These are phyloP conservation scores for Purpureocillium takamizusanense DNA, from an alignment of 2,329 filamentous ascomycete species.

Conservation along the genomic window DNA sequence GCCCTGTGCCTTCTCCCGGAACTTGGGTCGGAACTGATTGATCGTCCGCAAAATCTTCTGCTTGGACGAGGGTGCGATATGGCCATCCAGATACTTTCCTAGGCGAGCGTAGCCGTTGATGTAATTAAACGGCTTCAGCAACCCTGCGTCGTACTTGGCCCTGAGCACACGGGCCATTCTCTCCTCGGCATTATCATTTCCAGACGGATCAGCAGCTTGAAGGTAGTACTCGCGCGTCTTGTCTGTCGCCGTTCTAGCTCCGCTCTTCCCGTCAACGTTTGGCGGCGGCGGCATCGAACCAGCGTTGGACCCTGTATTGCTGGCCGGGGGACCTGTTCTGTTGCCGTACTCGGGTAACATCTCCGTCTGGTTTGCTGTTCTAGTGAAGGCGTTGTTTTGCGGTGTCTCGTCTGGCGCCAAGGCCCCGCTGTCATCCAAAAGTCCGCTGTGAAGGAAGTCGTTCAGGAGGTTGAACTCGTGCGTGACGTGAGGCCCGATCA, in stretches of 20 bases:
- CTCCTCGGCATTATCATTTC: constrained; percentile 76
- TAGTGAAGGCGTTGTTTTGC: constrained; percentile 34
- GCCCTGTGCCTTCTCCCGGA: constrained; percentile 86
- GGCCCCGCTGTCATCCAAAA: constrained; percentile 69
- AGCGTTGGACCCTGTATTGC: constrained; percentile 11
- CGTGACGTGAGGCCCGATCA: constrained; percentile 86
- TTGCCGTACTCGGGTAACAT: constrained; percentile 40
- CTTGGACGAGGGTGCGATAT: constrained; percentile 73
- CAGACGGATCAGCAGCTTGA: constrained; percentile 89
- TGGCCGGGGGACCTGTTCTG: constrained; percentile 20
- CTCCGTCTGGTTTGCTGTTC: constrained; percentile 30
- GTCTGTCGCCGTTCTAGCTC: constrained; percentile 63
- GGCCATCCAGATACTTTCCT: constrained; percentile 82
- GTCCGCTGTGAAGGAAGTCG: constrained; percentile 87
- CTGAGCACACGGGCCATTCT: constrained; percentile 90
- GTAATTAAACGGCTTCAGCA: constrained; percentile 96
- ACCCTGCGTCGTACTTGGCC: constrained; percentile 91
- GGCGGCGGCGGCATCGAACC: constrained; percentile 40
- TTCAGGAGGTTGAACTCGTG: constrained; percentile 96
- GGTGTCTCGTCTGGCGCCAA: constrained; percentile 57
- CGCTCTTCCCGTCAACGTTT: constrained; percentile 36
- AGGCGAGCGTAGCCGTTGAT: constrained; percentile 90
- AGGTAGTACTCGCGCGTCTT: constrained; percentile 87
- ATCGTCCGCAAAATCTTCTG: constrained; percentile 88
- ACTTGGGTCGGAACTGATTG: constrained; percentile 89